Evolutionary conservation across 139 green algal species (phyloP), one percentile per base, ranked within the genome.

Genomic region (Astrephomene gubernaculifera): DNA sequence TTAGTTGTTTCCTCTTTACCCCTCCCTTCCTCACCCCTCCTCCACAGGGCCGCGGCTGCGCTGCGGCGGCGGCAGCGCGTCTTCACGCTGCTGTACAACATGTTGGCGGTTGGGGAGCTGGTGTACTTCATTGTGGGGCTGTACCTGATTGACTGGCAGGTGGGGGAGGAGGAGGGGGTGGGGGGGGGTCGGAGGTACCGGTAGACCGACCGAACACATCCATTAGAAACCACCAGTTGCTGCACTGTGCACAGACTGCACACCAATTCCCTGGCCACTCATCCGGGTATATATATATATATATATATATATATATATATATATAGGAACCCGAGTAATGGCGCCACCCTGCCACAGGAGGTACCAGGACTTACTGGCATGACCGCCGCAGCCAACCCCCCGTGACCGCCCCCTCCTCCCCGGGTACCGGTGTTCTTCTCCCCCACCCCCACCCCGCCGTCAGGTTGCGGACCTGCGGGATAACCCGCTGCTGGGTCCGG

Each of bases 401-500:
- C 61, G 29, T 70, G 22, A 14, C 61, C 5, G 3, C 61, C 22
- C 61, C 29, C 61, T 9, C 29, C 29, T 17, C 49, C 49, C 49
- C 49, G 14, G 12, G 49, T 25, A 12, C 49, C 49, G 49, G 14
- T 17, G 22, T 35, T 31, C 22, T 22, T 29, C 22, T 31, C 25
- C n/a, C n/a, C 8, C 60, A 67, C 25, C 60, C 21, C 60, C 41
- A 31, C 6, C n/a, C n/a, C n/a, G 63, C 63, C 19, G 63, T 22
- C 71, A 82, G 71, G n/a, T 88, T 8, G 83, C 65, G 5, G 71
- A 82, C 72, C 57, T 88, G 4, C 8, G 38, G n/a, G 44, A 88
- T 29, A 88, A 88, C 57, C 83, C 83, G 43, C 71, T 88, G 60
- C 72, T 88, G 45, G 83, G 83, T 8, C 83, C 83, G 43, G 83